Evolutionary conservation across 306 rosid species (phyloP).

Genomic region (Hippophae gyantsensis): DNA sequence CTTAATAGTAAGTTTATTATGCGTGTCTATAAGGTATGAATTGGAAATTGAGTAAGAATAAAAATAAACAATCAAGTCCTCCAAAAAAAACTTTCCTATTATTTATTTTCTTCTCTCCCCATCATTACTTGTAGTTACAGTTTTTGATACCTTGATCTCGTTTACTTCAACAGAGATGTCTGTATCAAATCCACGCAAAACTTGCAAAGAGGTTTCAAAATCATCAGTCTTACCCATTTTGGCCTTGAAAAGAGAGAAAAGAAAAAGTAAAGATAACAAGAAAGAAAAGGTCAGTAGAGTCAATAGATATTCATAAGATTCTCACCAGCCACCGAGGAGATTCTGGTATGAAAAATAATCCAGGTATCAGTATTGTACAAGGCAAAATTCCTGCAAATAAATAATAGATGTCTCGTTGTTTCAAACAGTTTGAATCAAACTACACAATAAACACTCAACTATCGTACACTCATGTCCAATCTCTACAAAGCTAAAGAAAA

Average conservation of each 20-base stretch:
- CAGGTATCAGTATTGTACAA: conserved; percentile 62
- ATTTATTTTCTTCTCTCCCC: not conserved
- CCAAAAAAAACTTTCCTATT: not conserved
- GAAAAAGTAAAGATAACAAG: not conserved
- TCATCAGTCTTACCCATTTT: conserved; percentile 86
- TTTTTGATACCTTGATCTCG: conserved; percentile 62
- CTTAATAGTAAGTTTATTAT: too few species aligned
- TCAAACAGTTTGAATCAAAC: not conserved
- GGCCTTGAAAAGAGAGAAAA: conserved; percentile 34
- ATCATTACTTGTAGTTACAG: not conserved
- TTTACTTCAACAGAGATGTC: conserved; percentile 77
- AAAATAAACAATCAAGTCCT: too few species aligned
- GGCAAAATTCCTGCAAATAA: conserved; percentile 67
- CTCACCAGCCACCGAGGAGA: conserved; percentile 93
- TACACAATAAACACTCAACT: not conserved
- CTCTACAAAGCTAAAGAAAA: too few species aligned
- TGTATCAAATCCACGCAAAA: conserved; percentile 66
- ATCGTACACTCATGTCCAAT: too few species aligned
- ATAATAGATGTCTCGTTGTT: not conserved
- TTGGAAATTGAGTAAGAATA: too few species aligned
- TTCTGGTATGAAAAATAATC: conserved; percentile 79
- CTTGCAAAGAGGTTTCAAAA: conserved; percentile 81
- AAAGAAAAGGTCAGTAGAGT: conserved; percentile 3
- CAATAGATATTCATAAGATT: conserved; percentile 8
- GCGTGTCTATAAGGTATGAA: too few species aligned